These are phyloP conservation scores for Colletotrichum sp. DNA, from an alignment of 2,329 filamentous ascomycete species.

Conservation along the genomic window DNA sequence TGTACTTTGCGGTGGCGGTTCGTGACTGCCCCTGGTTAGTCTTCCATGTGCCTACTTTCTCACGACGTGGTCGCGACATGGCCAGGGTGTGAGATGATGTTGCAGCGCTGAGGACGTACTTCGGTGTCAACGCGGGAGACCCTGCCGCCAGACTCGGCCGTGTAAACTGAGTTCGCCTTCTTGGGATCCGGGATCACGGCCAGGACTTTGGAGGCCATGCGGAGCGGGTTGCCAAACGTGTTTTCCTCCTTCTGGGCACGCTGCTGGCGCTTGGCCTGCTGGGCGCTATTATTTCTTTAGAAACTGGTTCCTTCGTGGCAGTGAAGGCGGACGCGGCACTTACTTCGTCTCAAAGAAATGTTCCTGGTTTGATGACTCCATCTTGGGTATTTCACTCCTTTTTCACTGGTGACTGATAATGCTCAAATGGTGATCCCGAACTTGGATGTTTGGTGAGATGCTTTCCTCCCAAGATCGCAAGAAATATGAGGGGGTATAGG, in stretches of 20 bases:
- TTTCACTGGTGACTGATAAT: background rate
- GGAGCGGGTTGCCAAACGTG: conserved; percentile 80
- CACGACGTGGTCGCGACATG: too few species aligned
- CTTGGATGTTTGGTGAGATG: background rate
- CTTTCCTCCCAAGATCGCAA: background rate
- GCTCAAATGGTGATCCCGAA: background rate
- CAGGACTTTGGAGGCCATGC: conserved; percentile 84
- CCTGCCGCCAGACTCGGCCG: conserved; percentile 87
- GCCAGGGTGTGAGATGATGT: too few species aligned
- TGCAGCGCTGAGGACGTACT: conserved; percentile 48
- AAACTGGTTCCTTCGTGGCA: background rate
- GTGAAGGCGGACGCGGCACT: conserved; percentile 32
- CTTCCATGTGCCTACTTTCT: background rate
- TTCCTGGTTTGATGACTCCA: conserved; percentile 73
- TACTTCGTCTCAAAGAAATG: conserved; percentile 95
- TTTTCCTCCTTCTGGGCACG: conserved; percentile 72
- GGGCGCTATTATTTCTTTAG: conserved; percentile 1
- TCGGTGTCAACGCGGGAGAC: conserved; percentile 77
- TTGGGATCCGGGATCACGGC: conserved; percentile 73
- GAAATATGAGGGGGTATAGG: background rate
- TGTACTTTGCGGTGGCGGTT: conserved; percentile 48
- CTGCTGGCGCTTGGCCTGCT: conserved; percentile 12
- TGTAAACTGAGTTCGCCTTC: conserved; percentile 66
- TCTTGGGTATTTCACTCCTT: conserved; percentile 47
- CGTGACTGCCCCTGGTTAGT: conserved; percentile 2